Conservation (phyloP, 2,329 filamentous ascomycete genomes). For the Alternaria brassicae region DNA sequence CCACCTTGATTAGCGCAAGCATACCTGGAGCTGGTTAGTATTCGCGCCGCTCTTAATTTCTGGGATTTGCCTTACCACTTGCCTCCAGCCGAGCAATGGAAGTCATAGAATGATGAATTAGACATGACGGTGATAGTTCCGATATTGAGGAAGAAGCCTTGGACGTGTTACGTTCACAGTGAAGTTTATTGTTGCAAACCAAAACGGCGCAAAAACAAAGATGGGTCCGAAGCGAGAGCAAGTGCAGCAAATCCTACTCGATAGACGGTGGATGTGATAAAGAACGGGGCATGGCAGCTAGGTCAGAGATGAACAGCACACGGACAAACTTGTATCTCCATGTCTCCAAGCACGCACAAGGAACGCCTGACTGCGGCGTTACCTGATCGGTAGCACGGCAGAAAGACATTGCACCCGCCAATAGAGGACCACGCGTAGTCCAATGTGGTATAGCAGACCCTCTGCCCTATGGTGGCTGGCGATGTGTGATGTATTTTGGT, state of each 20-base stretch:
- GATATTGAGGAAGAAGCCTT: neutral
- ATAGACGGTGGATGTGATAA: conserved; percentile 10
- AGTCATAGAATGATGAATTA: conserved; percentile 21
- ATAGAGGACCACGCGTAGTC: conserved; percentile 4
- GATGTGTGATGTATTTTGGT: conserved; percentile 22
- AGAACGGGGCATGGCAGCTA: conserved; percentile 12
- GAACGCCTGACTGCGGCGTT: conserved; percentile 21
- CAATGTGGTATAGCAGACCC: conserved; percentile 14
- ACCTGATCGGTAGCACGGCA: conserved; percentile 10
- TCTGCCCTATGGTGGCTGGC: conserved; percentile 19
- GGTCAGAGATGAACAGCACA: conserved; percentile 17
- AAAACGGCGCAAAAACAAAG: conserved; percentile 4
- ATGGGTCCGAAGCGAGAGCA: conserved; percentile 12
- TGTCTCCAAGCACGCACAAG: conserved; percentile 7
- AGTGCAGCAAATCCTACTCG: conserved; percentile 6
- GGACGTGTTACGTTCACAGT: neutral
- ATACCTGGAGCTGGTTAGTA: conserved; percentile 29
- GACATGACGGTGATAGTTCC: conserved; percentile 1
- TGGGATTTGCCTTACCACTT: conserved; percentile 25
- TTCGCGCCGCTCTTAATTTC: neutral
- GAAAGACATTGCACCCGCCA: conserved; percentile 11
- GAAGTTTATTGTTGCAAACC: neutral
- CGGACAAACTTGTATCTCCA: conserved; percentile 8
- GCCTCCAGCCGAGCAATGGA: conserved; percentile 31
- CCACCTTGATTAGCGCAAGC: conserved; percentile 30